Evolutionary conservation across 306 rosid genomes (phyloP).

Genomic region (Dalbergia cultrata): DNA sequence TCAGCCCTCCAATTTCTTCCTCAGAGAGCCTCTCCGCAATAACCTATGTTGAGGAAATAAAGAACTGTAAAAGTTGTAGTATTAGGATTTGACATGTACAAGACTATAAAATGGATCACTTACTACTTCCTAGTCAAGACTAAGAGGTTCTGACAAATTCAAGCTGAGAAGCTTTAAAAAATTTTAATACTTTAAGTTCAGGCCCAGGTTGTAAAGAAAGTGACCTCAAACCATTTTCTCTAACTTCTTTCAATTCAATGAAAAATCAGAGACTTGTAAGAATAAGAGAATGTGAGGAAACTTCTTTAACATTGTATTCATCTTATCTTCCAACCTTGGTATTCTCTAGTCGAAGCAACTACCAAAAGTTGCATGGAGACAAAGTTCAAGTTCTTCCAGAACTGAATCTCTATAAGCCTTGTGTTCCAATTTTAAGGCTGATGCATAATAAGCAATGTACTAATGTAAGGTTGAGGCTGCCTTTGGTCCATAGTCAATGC

Average conservation of each 20-base stretch:
- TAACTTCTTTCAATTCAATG: conserved; percentile 8
- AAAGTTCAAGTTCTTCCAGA: conserved; percentile 33
- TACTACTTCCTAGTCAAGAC: conserved; percentile 23
- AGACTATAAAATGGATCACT: conserved; percentile 33
- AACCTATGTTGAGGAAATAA: conserved; percentile 50
- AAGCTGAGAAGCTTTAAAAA: conserved; percentile 29
- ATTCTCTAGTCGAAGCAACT: conserved; percentile 7
- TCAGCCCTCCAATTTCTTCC: conserved; percentile 77
- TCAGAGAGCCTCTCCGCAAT: conserved; percentile 70
- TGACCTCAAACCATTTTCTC: neutral
- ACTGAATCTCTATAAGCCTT: conserved; percentile 29
- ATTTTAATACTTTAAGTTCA: conserved; percentile 8
- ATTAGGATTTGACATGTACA: conserved; percentile 24
- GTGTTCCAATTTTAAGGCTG: conserved; percentile 12
- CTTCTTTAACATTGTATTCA: conserved; percentile 7
- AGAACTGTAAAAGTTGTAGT: neutral
- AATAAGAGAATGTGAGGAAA: neutral
- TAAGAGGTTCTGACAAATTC: conserved; percentile 5
- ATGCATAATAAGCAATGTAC: neutral
- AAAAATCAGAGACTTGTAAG: neutral
- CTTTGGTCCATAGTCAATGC: too few relatives aligned
- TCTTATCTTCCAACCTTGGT: conserved; percentile 13
- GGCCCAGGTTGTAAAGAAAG: conserved; percentile 32
- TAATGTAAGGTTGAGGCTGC: too few relatives aligned
- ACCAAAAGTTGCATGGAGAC: conserved; percentile 29